These are phyloP conservation scores for Penicillium argentinense DNA, from an alignment of 495 filamentous ascomycete genomes.

Conservation along the genomic window DNA sequence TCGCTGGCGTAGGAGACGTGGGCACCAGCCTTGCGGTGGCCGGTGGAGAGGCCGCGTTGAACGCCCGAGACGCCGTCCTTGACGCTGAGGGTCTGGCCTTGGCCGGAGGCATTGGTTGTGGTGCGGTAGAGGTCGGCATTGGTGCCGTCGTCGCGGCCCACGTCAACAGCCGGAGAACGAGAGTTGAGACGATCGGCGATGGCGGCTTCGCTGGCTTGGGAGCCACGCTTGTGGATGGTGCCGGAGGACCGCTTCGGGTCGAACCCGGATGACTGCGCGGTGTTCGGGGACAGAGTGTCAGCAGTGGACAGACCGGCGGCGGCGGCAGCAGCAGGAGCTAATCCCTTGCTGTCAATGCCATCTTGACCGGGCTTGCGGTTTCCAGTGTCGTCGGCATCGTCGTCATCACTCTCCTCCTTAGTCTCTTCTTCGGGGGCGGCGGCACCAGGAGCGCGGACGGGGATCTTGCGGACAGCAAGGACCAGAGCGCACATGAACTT, in stretches of 20 bases:
- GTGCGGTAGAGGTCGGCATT: conserved; percentile 29
- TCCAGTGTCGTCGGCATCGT: conserved; percentile 7
- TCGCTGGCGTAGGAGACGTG: conserved; percentile 16
- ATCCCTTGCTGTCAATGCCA: conserved; percentile 7
- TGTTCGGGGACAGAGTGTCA: conserved; percentile 14
- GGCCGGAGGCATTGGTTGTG: conserved; percentile 23
- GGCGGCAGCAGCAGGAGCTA: conserved; percentile 10
- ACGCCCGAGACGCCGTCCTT: conserved; percentile 23
- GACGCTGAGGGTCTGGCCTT: conserved; percentile 4
- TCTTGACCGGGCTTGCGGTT: conserved; percentile 8
- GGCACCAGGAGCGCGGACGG: conserved; percentile 80
- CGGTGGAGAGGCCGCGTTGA: conserved; percentile 40
- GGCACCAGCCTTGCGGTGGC: conserved; percentile 38
- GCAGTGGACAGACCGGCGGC: conserved; percentile 17
- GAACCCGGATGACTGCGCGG: conserved; percentile 36
- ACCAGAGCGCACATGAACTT: conserved; percentile 97
- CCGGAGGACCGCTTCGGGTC: conserved; percentile 32
- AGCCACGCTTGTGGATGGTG: conserved; percentile 33
- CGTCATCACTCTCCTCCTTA: conserved; percentile 54
- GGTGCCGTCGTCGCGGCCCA: conserved; percentile 23
- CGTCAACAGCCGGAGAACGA: conserved; percentile 42
- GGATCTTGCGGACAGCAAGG: conserved; percentile 79
- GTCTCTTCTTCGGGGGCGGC: conserved; percentile 66
- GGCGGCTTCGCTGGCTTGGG: conserved; percentile 38
- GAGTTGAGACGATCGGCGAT: conserved; percentile 45